phyloP scores from a whole-genome alignment of 1,284 basidiomycete genomes.

The Cystobasidium slooffiae region DNA sequence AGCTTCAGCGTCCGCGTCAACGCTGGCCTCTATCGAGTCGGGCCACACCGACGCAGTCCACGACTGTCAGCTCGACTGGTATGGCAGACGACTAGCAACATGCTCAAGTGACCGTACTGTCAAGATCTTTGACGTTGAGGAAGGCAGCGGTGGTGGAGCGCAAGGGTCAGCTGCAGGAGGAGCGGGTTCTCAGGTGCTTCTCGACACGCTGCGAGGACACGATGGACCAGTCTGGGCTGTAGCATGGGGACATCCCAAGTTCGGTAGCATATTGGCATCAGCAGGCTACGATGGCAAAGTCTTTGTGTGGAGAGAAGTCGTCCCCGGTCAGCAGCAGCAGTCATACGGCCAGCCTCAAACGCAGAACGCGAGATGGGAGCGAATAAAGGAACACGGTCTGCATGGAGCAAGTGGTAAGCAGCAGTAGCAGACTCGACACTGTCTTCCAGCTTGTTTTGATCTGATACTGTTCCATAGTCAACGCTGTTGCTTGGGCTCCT shows the following conservation, averaged over 20 bases:
- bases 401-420: constrained; percentile 86
- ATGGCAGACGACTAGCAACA: constrained; percentile 93
- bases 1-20: constrained; percentile 35
- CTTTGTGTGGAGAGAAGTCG: constrained; percentile 91
- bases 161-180: constrained; percentile 1
- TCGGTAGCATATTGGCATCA: constrained; percentile 92
- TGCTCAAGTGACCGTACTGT: constrained; percentile 96
- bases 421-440: neutral
- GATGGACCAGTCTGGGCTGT: constrained; percentile 98
- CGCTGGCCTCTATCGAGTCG: constrained; percentile 32
- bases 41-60: constrained; percentile 62
- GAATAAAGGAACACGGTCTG: constrained; percentile 93
- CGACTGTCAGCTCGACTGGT: constrained; percentile 97
- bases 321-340: constrained; percentile 60
- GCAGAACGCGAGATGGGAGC: constrained; percentile 72
- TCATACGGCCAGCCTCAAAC: constrained; percentile 59
- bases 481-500: constrained; percentile 97
- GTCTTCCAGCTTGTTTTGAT: neutral
- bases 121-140: constrained; percentile 92
- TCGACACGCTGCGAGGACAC: constrained; percentile 63
- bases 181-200: constrained; percentile 35
- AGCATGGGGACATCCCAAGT: constrained; percentile 98
- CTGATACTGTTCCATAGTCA: constrained; percentile 65
- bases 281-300: constrained; percentile 98
- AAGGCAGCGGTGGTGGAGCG: constrained; percentile 64